Conservation (phyloP, 2,329 filamentous ascomycete genomes). For the Alternaria angustiovoidea region DNA sequence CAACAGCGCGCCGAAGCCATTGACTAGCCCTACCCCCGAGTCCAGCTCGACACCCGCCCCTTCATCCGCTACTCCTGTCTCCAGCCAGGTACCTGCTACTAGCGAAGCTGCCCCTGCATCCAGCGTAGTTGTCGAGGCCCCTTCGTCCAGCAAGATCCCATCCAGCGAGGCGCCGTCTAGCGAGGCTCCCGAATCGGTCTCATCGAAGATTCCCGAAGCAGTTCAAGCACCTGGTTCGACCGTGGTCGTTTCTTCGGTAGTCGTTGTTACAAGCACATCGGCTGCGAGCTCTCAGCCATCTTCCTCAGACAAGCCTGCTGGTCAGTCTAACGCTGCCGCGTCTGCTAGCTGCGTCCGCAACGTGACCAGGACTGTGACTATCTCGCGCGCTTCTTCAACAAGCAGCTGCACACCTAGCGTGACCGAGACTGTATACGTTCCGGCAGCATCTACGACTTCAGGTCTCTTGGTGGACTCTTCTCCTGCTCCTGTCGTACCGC, state of each 20-base stretch:
- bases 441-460: slow-evolving; percentile 19
- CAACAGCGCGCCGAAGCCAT: slow-evolving; percentile 29
- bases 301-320: slow-evolving; percentile 23
- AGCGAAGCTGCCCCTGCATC: slow-evolving; percentile 11
- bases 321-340: slow-evolving; percentile 19
- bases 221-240: slow-evolving; percentile 3
- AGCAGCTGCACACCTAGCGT: slow-evolving; percentile 29
- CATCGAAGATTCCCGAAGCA: slow-evolving; percentile 19
- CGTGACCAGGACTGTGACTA: slow-evolving; percentile 10
- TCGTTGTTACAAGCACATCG: slow-evolving; percentile 10
- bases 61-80: neutral
- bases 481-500: slow-evolving; percentile 16
- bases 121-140: neutral
- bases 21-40: slow-evolving; percentile 22
- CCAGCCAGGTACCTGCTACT: slow-evolving; percentile 13
- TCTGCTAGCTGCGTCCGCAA: slow-evolving; percentile 17
- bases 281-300: slow-evolving; percentile 4
- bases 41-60: slow-evolving; percentile 25
- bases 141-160: slow-evolving; percentile 7
- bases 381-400: neutral
- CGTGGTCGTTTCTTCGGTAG: slow-evolving; percentile 1
- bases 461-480: slow-evolving; percentile 2
- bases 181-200: neutral
- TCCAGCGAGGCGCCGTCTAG: slow-evolving; percentile 10
- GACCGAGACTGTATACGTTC: slow-evolving; percentile 39